Evolutionary conservation across 2,329 filamentous ascomycete species (phyloP).

Genomic region (Sclerotiophoma versabilis): DNA sequence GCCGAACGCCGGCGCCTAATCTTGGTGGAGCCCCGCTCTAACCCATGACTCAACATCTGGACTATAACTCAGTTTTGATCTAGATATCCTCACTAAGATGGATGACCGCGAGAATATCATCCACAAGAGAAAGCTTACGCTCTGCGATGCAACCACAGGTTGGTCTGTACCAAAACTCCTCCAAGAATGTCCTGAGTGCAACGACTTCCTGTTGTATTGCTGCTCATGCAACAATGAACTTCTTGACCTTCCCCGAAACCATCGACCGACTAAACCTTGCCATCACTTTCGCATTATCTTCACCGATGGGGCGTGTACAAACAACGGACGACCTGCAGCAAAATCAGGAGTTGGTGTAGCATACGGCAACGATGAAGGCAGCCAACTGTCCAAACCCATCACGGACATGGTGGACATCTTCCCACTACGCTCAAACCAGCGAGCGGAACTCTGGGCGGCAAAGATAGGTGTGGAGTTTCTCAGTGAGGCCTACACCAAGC

Average conservation of each 20-base stretch:
- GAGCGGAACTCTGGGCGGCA: slow-evolving; percentile 23
- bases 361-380: slow-evolving; percentile 15
- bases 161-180: slow-evolving; percentile 12
- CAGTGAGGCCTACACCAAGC: background rate
- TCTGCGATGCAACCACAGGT: slow-evolving; percentile 3
- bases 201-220: slow-evolving; percentile 9
- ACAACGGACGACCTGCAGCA: slow-evolving; percentile 18
- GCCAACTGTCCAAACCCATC: slow-evolving; percentile 12
- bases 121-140: slow-evolving; percentile 8
- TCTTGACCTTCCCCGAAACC: background rate
- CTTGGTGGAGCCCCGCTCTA: too few species aligned
- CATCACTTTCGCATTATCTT: slow-evolving; percentile 18
- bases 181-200: slow-evolving; percentile 9
- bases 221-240: slow-evolving; percentile 10
- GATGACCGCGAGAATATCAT: background rate
- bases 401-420: slow-evolving; percentile 15
- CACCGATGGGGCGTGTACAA: slow-evolving; percentile 20
- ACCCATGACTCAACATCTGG: slow-evolving; percentile 13
- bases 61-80: slow-evolving; percentile 3
- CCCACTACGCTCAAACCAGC: slow-evolving; percentile 18
- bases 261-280: slow-evolving; percentile 1
- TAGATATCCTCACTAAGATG: slow-evolving; percentile 6
- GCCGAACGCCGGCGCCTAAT: too few species aligned
- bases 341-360: slow-evolving; percentile 18
- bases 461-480: slow-evolving; percentile 13